These are phyloP conservation scores for Bisporella sp. DNA, from an alignment of 2,329 filamentous ascomycete species.

Conservation along the genomic window DNA sequence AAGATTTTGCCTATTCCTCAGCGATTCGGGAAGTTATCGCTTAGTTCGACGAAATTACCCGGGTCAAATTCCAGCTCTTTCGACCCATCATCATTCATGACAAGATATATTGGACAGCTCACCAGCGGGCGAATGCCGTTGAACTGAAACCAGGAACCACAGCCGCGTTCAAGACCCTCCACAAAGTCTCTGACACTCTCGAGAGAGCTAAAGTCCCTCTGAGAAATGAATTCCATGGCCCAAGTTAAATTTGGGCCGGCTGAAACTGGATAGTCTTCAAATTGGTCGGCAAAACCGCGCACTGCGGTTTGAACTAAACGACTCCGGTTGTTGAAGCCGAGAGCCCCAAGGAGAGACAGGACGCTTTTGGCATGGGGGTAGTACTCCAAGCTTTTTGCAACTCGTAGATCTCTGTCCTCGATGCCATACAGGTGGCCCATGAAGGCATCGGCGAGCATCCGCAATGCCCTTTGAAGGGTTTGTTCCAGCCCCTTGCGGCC, in stretches of 20 bases:
- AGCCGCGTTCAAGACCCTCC: neutral
- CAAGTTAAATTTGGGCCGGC: neutral
- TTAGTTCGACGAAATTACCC: neutral
- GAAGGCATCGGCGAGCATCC: neutral
- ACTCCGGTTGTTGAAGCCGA: no score
- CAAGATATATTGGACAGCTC: neutral
- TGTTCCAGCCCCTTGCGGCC: neutral
- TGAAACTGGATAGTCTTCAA: no score
- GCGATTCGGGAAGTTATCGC: neutral
- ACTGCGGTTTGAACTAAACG: no score
- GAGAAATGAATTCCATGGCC: neutral
- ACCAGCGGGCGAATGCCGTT: neutral
- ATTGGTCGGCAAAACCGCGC: no score
- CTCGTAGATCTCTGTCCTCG: no score
- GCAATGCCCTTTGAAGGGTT: neutral
- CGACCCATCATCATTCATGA: neutral
- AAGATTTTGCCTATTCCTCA: no score
- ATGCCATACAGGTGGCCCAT: neutral
- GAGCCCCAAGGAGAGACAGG: neutral
- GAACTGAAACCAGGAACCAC: neutral
- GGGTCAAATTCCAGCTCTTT: neutral
- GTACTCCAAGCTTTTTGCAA: neutral
- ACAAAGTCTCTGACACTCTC: neutral
- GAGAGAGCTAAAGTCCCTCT: neutral
- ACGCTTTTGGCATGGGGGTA: neutral